These are phyloP conservation scores for Fusarium multiceps DNA, from an alignment of 2,329 filamentous ascomycete genomes.

Conservation along the genomic window DNA sequence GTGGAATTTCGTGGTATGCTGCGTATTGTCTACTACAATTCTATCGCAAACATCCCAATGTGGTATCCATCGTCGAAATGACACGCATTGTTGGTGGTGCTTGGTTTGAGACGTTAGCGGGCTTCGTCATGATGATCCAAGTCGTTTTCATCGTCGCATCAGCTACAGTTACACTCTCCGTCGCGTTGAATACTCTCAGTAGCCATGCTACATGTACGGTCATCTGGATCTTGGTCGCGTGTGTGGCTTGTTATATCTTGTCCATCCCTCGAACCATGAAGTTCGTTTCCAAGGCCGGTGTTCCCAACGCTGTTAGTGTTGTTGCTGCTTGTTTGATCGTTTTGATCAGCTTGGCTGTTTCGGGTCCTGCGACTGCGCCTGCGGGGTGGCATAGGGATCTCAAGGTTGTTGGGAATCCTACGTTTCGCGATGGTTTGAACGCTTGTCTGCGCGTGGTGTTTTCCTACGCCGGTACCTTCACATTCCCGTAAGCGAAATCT, in stretches of 20 bases:
- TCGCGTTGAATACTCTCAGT: slow-evolving; percentile 40
- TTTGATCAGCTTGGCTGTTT: slow-evolving; percentile 35
- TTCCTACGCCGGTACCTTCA: slow-evolving; percentile 45
- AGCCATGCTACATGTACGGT: slow-evolving; percentile 39
- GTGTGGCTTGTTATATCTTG: slow-evolving; percentile 26
- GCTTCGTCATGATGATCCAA: slow-evolving; percentile 40
- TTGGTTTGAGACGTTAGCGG: slow-evolving; percentile 33
- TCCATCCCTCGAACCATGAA: slow-evolving; percentile 42
- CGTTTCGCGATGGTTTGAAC: slow-evolving; percentile 42
- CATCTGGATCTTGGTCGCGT: slow-evolving; percentile 36
- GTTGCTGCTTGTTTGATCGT: slow-evolving; percentile 36
- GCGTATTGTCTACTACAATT: slow-evolving; percentile 68
- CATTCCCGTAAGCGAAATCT: slow-evolving; percentile 32
- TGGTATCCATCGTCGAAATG: slow-evolving; percentile 77
- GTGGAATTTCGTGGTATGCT: slow-evolving; percentile 71
- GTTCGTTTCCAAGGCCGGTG: slow-evolving; percentile 39
- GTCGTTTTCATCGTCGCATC: slow-evolving; percentile 40
- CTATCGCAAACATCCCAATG: slow-evolving; percentile 73
- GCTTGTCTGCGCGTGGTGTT: slow-evolving; percentile 41
- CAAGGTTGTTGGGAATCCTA: slow-evolving; percentile 30
- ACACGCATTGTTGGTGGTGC: slow-evolving; percentile 60
- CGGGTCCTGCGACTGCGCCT: slow-evolving; percentile 34
- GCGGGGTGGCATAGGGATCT: slow-evolving; percentile 36
- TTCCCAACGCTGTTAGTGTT: slow-evolving; percentile 40
- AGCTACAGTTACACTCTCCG: slow-evolving; percentile 33